Evolutionary conservation across 306 rosid species (phyloP).

Genomic region (Oemleria cerasiformis): DNA sequence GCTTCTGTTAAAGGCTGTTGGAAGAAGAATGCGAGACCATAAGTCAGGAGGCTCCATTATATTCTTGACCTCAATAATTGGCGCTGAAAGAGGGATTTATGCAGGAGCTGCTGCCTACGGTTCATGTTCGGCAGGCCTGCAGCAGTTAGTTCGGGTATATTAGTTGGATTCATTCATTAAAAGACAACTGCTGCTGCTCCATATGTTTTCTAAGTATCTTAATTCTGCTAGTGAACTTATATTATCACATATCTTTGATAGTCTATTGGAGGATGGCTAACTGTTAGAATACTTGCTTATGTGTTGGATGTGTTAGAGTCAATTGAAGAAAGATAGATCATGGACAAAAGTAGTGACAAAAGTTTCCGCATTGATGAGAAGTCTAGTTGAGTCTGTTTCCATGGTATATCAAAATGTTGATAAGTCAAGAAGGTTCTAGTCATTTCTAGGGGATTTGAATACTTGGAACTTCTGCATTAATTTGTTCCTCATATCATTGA

Average conservation of each 20-base stretch:
- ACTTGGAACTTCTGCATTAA: not conserved
- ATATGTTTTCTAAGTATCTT: not conserved
- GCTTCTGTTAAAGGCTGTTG: constrained; percentile 72
- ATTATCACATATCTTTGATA: not conserved
- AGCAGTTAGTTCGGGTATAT: constrained; percentile 75
- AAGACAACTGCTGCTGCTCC: not conserved
- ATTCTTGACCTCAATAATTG: constrained; percentile 55
- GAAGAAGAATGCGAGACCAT: constrained; percentile 61
- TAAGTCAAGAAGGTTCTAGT: not conserved
- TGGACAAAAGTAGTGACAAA: not conserved
- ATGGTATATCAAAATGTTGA: not conserved
- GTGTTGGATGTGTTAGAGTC: not conserved
- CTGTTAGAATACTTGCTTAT: not conserved
- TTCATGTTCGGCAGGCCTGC: constrained; percentile 60
- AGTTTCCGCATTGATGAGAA: constrained; percentile 1
- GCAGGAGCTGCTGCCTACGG: constrained; percentile 74
- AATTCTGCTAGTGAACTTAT: too few relatives aligned
- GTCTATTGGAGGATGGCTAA: not conserved
- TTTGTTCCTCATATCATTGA: not conserved
- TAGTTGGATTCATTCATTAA: not conserved
- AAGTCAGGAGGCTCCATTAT: constrained; percentile 78
- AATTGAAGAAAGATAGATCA: not conserved
- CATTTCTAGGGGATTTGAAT: not conserved
- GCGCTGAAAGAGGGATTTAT: constrained; percentile 74
- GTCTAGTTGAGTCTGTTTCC: not conserved